Evolutionary conservation across 441 rosid species (phyloP).

Genomic region (Aleurites moluccanus): DNA sequence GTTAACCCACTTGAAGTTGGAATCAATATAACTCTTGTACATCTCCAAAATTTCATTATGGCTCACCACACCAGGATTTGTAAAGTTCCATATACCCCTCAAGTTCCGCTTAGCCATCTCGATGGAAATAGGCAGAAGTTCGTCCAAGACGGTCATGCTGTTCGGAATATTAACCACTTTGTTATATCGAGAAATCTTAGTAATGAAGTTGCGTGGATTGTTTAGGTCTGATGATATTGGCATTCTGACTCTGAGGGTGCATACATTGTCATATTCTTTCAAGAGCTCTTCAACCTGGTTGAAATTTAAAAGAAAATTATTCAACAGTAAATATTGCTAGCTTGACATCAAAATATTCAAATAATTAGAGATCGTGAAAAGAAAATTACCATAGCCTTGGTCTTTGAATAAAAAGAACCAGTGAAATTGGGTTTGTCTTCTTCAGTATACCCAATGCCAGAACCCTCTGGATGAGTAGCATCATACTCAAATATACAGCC

Average conservation of each 20-base stretch:
- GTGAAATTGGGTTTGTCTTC: constrained; percentile 81
- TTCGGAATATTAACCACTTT: constrained; percentile 94
- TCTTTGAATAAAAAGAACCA: constrained; percentile 87
- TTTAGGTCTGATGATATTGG: constrained; percentile 85
- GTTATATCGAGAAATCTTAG: constrained; percentile 83
- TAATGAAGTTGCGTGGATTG: constrained; percentile 91
- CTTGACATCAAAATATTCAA: neutral
- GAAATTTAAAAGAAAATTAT: constrained; percentile 14
- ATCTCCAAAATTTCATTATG: constrained; percentile 91
- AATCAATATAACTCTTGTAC: constrained; percentile 80
- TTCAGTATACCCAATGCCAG: constrained; percentile 83
- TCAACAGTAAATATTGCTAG: neutral
- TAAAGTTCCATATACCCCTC: constrained; percentile 86
- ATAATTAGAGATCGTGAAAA: neutral
- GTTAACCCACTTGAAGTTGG: constrained; percentile 63
- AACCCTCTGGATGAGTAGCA: constrained; percentile 71
- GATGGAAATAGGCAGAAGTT: constrained; percentile 76
- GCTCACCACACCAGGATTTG: constrained; percentile 90
- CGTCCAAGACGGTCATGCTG: constrained; percentile 92
- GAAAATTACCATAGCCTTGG: constrained; percentile 75
- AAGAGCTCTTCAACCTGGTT: constrained; percentile 83
- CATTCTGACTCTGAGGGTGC: constrained; percentile 90
- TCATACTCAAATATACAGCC: constrained; percentile 95
- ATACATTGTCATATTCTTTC: constrained; percentile 84
- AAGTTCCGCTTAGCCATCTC: constrained; percentile 94